These are phyloP conservation scores for Thalassiosira profunda DNA, from an alignment of 108 stramenopile species.

Conservation along the genomic window DNA sequence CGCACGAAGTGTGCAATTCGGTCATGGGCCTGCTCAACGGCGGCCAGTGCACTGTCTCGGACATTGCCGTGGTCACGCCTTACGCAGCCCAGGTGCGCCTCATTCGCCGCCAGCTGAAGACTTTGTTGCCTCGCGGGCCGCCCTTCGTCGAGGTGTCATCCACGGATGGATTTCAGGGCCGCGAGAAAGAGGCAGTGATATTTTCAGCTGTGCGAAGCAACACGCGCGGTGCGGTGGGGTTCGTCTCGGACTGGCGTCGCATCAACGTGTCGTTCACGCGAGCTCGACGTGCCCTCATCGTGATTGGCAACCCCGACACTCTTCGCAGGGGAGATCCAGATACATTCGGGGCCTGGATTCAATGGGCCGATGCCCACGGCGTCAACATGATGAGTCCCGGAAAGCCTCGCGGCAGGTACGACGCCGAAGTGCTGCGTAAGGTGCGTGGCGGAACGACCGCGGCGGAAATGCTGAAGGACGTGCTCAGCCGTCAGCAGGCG, in stretches of 20 bases:
- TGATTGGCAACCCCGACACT: slow-evolving; percentile 94
- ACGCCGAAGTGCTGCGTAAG: slow-evolving; percentile 91
- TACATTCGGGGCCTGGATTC: slow-evolving; percentile 90
- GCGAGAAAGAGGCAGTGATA: slow-evolving; percentile 99
- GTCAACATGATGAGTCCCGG: slow-evolving; percentile 93
- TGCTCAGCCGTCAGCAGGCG: slow-evolving; percentile 89
- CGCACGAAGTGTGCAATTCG: slow-evolving; percentile 85
- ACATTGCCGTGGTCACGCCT: slow-evolving; percentile 99
- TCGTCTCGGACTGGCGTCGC: slow-evolving; percentile 97
- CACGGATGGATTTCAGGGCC: slow-evolving; percentile 99
- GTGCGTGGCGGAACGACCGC: slow-evolving; percentile 95
- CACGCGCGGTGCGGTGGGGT: slow-evolving; percentile 94
- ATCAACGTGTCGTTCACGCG: slow-evolving; percentile 99
- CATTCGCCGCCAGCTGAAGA: slow-evolving; percentile 80
- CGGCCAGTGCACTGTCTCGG: slow-evolving; percentile 83
- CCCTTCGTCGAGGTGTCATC: slow-evolving; percentile 95
- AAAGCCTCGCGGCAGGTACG: slow-evolving; percentile 87
- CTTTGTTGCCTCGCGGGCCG: slow-evolving; percentile 68
- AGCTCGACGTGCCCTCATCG: slow-evolving; percentile 92
- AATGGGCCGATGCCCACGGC: slow-evolving; percentile 93
- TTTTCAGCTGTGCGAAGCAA: slow-evolving; percentile 98
- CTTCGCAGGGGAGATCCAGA: slow-evolving; percentile 89
- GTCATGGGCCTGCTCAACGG: slow-evolving; percentile 84
- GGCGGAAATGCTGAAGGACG: slow-evolving; percentile 94
- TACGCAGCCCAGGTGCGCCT: slow-evolving; percentile 99